Percentiles rank a stretch among this genome's conserved stretches.
phyloP scores from a whole-genome alignment of 1,284 basidiomycete genomes.

The Xerocomus alliaceus region DNA sequence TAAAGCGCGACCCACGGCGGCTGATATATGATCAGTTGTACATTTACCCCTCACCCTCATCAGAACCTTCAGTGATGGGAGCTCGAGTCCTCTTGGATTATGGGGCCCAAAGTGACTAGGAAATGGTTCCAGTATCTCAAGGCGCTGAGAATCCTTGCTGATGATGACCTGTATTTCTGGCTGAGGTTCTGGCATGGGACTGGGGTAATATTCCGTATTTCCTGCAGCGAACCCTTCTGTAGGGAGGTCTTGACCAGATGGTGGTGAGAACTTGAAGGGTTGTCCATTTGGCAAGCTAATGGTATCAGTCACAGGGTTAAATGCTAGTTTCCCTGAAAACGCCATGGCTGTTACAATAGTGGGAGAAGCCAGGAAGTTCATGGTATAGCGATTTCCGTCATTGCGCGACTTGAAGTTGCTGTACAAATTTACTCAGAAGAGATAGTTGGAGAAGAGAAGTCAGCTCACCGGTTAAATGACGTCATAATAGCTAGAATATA shows the following conservation, averaged over 20 bases:
- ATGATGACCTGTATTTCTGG: conserved; percentile 85
- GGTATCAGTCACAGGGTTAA: conserved; percentile 91
- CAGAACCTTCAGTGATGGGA: conserved; percentile 83
- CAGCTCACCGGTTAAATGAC: conserved; percentile 86
- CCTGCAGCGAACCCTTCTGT: conserved; percentile 83
- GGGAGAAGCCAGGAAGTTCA: conserved; percentile 98
- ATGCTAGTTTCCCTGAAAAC: conserved; percentile 93
- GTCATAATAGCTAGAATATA: conserved; percentile 84
- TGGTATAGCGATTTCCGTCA: conserved; percentile 93
- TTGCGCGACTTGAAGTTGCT: conserved; percentile 97
- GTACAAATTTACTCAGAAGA: conserved; percentile 9
- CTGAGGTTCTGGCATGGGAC: conserved; percentile 75
- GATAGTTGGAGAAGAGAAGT: not conserved
- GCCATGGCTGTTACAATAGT: conserved; percentile 98
- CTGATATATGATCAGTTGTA: conserved; percentile 97
- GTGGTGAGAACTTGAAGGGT: conserved; percentile 87
- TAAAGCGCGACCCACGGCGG: conserved; percentile 64
- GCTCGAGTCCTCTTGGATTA: conserved; percentile 70
- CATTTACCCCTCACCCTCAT: conserved; percentile 96
- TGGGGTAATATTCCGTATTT: conserved; percentile 81
- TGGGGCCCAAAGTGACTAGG: conserved; percentile 71
- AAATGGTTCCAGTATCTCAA: conserved; percentile 92
- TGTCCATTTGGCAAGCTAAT: conserved; percentile 78
- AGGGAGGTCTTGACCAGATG: conserved; percentile 86
- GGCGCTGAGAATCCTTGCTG: conserved; percentile 78